Evolutionary conservation across 495 filamentous ascomycete genomes (phyloP).

Genomic region (Penicillium egyptiacum): DNA sequence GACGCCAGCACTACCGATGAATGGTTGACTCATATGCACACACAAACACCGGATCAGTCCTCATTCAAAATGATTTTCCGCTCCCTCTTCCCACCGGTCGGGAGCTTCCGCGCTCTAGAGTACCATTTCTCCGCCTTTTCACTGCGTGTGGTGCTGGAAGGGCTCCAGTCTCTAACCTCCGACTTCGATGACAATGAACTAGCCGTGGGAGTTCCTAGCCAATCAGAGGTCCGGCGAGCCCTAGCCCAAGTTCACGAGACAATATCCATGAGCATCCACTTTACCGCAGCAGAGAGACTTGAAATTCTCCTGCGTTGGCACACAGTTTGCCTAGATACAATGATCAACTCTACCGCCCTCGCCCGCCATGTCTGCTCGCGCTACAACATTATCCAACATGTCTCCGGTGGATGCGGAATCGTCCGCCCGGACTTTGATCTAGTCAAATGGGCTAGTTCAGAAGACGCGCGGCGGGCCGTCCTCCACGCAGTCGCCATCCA

Average conservation of each 20-base stretch:
- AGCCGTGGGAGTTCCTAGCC: slow-evolving; percentile 43
- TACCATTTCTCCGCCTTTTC: slow-evolving; percentile 45
- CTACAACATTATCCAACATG: slow-evolving; percentile 44
- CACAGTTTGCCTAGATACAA: slow-evolving; percentile 47
- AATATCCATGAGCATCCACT: slow-evolving; percentile 40
- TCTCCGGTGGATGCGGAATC: slow-evolving; percentile 32
- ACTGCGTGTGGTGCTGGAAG: slow-evolving; percentile 47
- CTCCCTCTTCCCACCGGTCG: slow-evolving; percentile 39
- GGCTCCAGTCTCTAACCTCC: slow-evolving; percentile 46
- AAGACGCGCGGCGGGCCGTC: slow-evolving; percentile 45
- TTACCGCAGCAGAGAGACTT: slow-evolving; percentile 39
- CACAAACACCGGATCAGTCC: slow-evolving; percentile 32
- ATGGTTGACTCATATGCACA: slow-evolving; percentile 41
- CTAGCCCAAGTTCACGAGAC: slow-evolving; percentile 45
- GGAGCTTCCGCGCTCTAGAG: slow-evolving; percentile 35
- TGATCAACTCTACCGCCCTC: slow-evolving; percentile 44
- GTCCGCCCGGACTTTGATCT: slow-evolving; percentile 38
- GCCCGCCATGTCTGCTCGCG: slow-evolving; percentile 43
- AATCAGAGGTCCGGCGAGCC: slow-evolving; percentile 40
- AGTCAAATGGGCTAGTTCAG: slow-evolving; percentile 38
- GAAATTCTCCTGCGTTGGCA: slow-evolving; percentile 52
- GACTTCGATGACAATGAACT: slow-evolving; percentile 43
- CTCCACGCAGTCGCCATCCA: slow-evolving; percentile 51
- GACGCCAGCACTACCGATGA: slow-evolving; percentile 45
- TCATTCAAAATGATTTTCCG: slow-evolving; percentile 46